Evolutionary conservation across 108 stramenopile species (phyloP).

Genomic region (Bacterosira constricta): DNA sequence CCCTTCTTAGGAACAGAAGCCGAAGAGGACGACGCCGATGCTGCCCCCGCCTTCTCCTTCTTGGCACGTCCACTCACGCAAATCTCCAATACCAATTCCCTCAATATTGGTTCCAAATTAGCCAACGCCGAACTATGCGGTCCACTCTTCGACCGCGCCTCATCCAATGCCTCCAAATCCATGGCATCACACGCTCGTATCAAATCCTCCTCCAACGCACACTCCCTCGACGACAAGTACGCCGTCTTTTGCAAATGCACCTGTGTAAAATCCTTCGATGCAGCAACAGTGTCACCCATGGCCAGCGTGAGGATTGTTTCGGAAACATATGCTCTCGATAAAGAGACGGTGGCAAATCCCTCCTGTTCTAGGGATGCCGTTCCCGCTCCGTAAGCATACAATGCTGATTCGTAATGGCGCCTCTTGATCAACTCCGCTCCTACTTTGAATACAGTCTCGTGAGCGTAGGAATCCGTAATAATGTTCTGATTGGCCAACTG

Average conservation of each 20-base stretch:
- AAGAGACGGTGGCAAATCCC: slow-evolving; percentile 71
- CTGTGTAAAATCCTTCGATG: slow-evolving; percentile 74
- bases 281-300: slow-evolving; percentile 84
- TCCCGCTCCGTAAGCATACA: slow-evolving; percentile 83
- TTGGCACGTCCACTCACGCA: slow-evolving; percentile 72
- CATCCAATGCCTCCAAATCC: slow-evolving; percentile 77
- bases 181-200: slow-evolving; percentile 76
- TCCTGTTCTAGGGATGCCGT: slow-evolving; percentile 66
- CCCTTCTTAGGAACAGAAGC: neutral
- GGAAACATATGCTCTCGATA: slow-evolving; percentile 67
- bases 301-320: slow-evolving; percentile 78
- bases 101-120: slow-evolving; percentile 64
- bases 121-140: slow-evolving; percentile 70
- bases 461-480: slow-evolving; percentile 68
- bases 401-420: slow-evolving; percentile 73
- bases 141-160: slow-evolving; percentile 57
- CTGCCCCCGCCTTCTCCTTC: slow-evolving; percentile 50
- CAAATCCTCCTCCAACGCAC: slow-evolving; percentile 89
- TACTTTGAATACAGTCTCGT: slow-evolving; percentile 72
- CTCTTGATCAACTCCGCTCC: slow-evolving; percentile 49
- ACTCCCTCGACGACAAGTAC: slow-evolving; percentile 81
- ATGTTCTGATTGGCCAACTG: slow-evolving; percentile 65
- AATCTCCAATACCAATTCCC: slow-evolving; percentile 58
- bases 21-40: neutral
- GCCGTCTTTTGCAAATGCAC: slow-evolving; percentile 80